Conservation (phyloP, 352 stramenopile species). For the Pythium dissotocum region DNA sequence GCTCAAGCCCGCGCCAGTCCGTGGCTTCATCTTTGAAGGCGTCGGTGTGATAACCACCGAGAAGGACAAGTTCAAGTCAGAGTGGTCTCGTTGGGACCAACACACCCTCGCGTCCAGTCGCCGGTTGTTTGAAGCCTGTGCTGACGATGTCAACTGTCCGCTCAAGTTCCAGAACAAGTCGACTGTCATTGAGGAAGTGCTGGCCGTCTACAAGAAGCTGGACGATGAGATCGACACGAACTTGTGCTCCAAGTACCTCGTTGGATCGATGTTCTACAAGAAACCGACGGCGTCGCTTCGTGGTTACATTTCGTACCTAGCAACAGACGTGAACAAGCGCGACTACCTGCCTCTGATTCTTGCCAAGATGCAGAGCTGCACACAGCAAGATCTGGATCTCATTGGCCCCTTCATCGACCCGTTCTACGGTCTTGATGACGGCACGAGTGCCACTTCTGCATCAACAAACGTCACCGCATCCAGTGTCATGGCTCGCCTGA, state of each 20-base stretch:
- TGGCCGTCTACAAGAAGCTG: constrained; percentile 12
- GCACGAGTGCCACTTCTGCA: background rate
- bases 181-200: constrained; percentile 7
- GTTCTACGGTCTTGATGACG: background rate
- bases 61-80: background rate
- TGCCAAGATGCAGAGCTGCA: constrained; percentile 14
- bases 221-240: constrained; percentile 16
- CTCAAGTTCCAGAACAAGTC: constrained; percentile 12
- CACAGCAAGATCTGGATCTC: background rate
- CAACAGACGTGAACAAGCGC: background rate
- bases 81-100: background rate
- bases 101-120: background rate
- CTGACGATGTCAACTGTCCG: constrained; percentile 10
- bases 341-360: background rate
- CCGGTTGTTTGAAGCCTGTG: constrained; percentile 19
- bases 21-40: constrained; percentile 33
- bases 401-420: constrained; percentile 5
- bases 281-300: constrained; percentile 6
- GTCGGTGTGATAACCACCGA: constrained; percentile 15
- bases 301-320: background rate
- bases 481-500: background rate
- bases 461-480: background rate
- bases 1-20: constrained; percentile 12
- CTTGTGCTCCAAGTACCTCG: constrained; percentile 12
- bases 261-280: background rate